Evolutionary conservation across 768 basidiomycete genomes (phyloP).

Genomic region (Kwoniella dendrophila): DNA sequence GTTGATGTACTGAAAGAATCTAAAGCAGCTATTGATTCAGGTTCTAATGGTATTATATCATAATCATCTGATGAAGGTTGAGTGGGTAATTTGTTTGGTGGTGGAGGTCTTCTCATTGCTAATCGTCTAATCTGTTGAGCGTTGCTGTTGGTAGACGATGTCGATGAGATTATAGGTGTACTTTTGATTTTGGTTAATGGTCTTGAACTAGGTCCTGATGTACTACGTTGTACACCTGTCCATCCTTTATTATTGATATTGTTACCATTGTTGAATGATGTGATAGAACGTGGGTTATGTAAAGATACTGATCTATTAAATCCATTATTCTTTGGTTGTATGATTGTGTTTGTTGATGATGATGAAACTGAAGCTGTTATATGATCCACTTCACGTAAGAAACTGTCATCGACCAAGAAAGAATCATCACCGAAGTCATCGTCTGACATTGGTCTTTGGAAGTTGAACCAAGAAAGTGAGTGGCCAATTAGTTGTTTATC

Average conservation of each 20-base stretch:
- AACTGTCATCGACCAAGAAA: constrained; percentile 44
- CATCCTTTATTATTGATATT: constrained; percentile 20
- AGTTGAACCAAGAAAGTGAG: no score
- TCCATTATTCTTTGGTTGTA: neutral
- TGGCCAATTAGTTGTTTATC: constrained; percentile 5
- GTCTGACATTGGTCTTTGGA: constrained; percentile 48
- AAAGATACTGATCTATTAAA: constrained; percentile 16
- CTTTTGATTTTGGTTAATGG: constrained; percentile 1
- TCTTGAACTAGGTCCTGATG: constrained; percentile 13
- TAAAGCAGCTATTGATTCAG: constrained; percentile 18
- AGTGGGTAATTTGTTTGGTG: neutral
- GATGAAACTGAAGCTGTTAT: constrained; percentile 33
- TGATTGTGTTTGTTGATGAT: neutral
- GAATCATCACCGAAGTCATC: constrained; percentile 46
- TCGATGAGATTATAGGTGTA: neutral
- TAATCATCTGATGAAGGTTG: constrained; percentile 24
- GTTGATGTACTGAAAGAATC: constrained; percentile 2
- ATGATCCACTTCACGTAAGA: constrained; percentile 46
- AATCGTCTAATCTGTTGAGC: neutral
- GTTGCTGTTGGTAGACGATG: neutral
- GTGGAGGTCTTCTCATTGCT: neutral
- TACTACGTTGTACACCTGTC: constrained; percentile 27
- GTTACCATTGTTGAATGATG: neutral
- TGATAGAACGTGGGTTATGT: neutral
- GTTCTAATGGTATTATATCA: constrained; percentile 15